Base-by-base conservation (phyloP, 495 filamentous ascomycete genomes). In the Trichoderma parareesei region DNA sequence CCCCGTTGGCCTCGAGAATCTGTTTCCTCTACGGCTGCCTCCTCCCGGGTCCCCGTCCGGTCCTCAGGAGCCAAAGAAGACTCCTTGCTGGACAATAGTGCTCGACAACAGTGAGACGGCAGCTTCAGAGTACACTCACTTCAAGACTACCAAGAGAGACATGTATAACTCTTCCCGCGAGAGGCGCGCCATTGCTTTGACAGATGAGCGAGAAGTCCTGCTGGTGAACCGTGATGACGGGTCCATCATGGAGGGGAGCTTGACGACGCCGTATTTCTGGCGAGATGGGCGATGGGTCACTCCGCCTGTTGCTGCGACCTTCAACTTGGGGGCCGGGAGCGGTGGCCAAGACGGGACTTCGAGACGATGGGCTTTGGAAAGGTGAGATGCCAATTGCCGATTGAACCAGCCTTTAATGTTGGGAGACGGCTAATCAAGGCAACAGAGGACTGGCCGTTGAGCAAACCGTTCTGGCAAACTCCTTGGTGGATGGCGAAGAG, bases 271-370 rank as follows among this genome's bases (percentile, higher is more conserved):
- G 2, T 96, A 91, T 72, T 90, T 97, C 67, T 87, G 82, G 79
- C 82, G 88, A 59, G 75, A 77, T 14, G 84, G 84, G 1, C 74
- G 71, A 66, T 91, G 90, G 90, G 79, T 88, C 0, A 90, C 88
- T 35, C 88, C 89, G 0, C 70, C 74, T 2, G 75, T 86, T 3
- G 71, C 71, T 14, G 60, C 40, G n/a, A 48, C 68, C 20, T 76
- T 71, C 53, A 53, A 62, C 42, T 14, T 53, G 16, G 62, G 68
- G 5, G 61, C 64, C n/a, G 76, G 76, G 11, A 84, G 84, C 67
- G 93, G 93, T 57, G 93, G 94, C 1, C 90, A 94, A 71, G 79
- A 84, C 27, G 92, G 92, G 1, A 95, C 90, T 38, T 90, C 86
- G 14, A 86, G 93, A 70, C 82, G 90, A 69, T 97, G 91, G 85